Evolutionary conservation across 805 yeast species (phyloP).

Genomic region (Crinitomyces ghanaensis): DNA sequence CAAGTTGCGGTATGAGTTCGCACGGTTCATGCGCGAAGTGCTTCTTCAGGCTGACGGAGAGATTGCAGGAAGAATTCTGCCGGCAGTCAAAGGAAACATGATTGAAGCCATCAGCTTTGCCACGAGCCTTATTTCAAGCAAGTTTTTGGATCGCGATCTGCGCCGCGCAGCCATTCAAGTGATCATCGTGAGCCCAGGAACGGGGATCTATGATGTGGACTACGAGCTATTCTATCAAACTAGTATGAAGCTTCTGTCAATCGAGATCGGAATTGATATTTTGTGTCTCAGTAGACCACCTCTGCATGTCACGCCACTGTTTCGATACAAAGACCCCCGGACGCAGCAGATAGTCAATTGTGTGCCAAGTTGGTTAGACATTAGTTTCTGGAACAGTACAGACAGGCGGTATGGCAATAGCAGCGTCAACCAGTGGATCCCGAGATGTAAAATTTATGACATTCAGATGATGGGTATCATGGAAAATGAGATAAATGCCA

Average conservation of each 20-base stretch:
- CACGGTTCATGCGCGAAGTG: conserved; percentile 67
- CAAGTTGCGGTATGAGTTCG: conserved; percentile 70
- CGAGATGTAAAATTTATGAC: conserved; percentile 88
- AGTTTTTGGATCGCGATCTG: conserved; percentile 74
- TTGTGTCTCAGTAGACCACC: conserved; percentile 88
- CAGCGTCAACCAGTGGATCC: conserved; percentile 65
- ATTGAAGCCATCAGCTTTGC: conserved; percentile 82
- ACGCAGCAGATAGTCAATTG: conserved; percentile 36
- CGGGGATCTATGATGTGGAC: conserved; percentile 89
- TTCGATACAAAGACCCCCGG: conserved; percentile 38
- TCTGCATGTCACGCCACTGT: conserved; percentile 79
- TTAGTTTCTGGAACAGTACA: conserved; percentile 73
- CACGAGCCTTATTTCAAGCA: conserved; percentile 60
- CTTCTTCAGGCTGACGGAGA: conserved; percentile 32
- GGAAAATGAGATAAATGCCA: conserved; percentile 73
- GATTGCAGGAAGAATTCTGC: conserved; percentile 57
- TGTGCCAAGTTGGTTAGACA: conserved; percentile 92
- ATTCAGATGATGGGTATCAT: conserved; percentile 97
- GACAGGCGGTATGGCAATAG: too few relatives aligned
- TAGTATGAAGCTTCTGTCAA: conserved; percentile 57
- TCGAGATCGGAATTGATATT: conserved; percentile 81
- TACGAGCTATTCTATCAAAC: conserved; percentile 64
- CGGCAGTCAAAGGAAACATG: conserved; percentile 82
- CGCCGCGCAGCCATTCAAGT: conserved; percentile 88
- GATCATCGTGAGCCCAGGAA: conserved; percentile 78